Evolutionary conservation across 2,329 filamentous ascomycete genomes (phyloP).

Genomic region (Coniochaeta ligniaria): DNA sequence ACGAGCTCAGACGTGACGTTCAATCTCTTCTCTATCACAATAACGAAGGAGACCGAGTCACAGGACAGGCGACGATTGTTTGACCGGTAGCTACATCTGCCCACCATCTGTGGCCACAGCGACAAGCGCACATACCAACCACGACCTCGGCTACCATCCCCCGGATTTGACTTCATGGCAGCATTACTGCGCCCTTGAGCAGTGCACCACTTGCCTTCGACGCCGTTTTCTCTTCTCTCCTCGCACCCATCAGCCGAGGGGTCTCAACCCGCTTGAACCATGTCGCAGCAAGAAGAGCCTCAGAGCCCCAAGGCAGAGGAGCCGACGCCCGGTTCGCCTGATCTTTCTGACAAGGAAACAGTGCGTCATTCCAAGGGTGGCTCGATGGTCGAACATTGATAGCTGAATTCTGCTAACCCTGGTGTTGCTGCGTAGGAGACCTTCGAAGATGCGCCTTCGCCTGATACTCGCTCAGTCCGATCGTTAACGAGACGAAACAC

Average conservation of each 20-base stretch:
- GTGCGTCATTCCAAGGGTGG: constrained; percentile 19
- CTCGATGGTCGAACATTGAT: neutral
- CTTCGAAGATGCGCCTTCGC: constrained; percentile 69
- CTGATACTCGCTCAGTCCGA: constrained; percentile 54
- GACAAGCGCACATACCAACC: neutral
- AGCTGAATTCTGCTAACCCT: constrained; percentile 3
- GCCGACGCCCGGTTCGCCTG: constrained; percentile 17
- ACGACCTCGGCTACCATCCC: neutral
- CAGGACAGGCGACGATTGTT: neutral
- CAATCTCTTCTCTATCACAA: no score
- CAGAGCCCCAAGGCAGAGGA: neutral
- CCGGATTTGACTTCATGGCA: neutral
- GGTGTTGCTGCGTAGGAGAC: constrained; percentile 45
- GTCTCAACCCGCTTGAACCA: neutral
- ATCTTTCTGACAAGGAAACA: constrained; percentile 29
- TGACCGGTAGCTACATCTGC: neutral
- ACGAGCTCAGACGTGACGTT: neutral
- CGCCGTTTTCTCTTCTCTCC: neutral
- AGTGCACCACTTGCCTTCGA: neutral
- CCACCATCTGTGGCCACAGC: neutral
- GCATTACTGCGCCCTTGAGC: neutral
- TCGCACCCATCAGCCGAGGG: no score
- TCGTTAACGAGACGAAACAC: constrained; percentile 51
- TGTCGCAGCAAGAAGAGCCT: neutral
- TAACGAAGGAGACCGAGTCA: neutral